These are phyloP conservation scores for Cyberlindnera galapagoensis DNA, from an alignment of 805 yeast genomes.

Conservation along the genomic window DNA sequence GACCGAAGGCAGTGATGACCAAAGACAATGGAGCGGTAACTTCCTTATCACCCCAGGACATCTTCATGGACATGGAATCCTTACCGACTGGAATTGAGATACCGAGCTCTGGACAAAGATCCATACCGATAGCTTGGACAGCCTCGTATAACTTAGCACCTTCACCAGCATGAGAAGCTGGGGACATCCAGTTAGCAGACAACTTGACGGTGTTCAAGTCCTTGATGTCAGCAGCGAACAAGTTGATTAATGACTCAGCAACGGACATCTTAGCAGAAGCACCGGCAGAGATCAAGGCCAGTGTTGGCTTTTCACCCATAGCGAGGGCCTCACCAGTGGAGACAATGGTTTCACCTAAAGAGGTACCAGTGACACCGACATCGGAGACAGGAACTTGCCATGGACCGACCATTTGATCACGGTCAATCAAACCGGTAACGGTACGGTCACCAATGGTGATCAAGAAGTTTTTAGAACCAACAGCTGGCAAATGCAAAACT, in stretches of 20 bases:
- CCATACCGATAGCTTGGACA: slow-evolving; percentile 92
- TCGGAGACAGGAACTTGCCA: slow-evolving; percentile 99
- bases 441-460: slow-evolving; percentile 98
- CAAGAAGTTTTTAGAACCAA: slow-evolving; percentile 89
- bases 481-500: slow-evolving; percentile 85
- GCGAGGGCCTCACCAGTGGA: slow-evolving; percentile 95
- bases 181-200: slow-evolving; percentile 99
- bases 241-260: slow-evolving; percentile 86
- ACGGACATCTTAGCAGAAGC: slow-evolving; percentile 94
- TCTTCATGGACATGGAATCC: slow-evolving; percentile 98
- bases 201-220: slow-evolving; percentile 69
- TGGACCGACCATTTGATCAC: slow-evolving; percentile 99
- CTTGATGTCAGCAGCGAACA: slow-evolving; percentile 84
- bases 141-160: slow-evolving; percentile 94
- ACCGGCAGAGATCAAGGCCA: slow-evolving; percentile 81
- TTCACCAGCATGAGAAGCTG: slow-evolving; percentile 92
- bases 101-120: slow-evolving; percentile 89
- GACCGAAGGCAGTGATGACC: slow-evolving; percentile 85
- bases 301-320: slow-evolving; percentile 91
- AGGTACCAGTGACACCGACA: slow-evolving; percentile 92
- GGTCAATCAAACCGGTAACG: slow-evolving; percentile 93
- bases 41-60: slow-evolving; percentile 91
- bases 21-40: slow-evolving; percentile 94
- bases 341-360: slow-evolving; percentile 67
- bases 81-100: slow-evolving; percentile 95